Conservation (phyloP, 1,139 yeast genomes). For the Blastobotrys illinoisensis region DNA sequence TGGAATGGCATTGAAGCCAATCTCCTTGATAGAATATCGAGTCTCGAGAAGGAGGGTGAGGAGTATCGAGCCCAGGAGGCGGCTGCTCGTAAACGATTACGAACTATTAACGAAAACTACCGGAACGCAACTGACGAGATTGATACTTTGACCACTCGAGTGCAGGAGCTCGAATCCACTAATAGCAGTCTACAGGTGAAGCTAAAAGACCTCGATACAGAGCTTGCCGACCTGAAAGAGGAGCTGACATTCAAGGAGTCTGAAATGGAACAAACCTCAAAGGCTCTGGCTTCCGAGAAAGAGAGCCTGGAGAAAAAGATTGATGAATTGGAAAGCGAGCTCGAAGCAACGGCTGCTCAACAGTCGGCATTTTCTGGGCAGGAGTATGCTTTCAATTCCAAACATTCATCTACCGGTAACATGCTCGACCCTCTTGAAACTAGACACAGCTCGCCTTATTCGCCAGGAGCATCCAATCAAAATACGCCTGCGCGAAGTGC, state of each 20-base stretch:
- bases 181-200: constrained; percentile 19
- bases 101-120: constrained; percentile 19
- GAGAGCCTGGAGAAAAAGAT: constrained; percentile 15
- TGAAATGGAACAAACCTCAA: constrained; percentile 2
- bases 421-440: neutral
- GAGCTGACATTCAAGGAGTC: neutral
- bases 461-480: neutral
- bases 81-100: constrained; percentile 22
- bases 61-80: constrained; percentile 22
- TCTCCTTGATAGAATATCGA: constrained; percentile 43
- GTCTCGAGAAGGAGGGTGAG: constrained; percentile 41
- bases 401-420: neutral
- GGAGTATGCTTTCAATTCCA: neutral
- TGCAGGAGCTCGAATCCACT: constrained; percentile 28
- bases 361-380: neutral
- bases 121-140: constrained; percentile 20
- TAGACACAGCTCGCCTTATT: neutral
- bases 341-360: neutral
- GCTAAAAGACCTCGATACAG: neutral
- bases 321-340: constrained; percentile 1
- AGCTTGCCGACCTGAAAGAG: constrained; percentile 12
- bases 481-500: neutral
- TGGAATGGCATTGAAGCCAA: constrained; percentile 61
- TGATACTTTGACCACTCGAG: constrained; percentile 26
- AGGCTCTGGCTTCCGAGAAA: constrained; percentile 15